A percentile compares a stretch with the other conserved stretches of the same genome.
Conservation (phyloP, 2,329 filamentous ascomycete species). For the Pyrenophora graminea region DNA sequence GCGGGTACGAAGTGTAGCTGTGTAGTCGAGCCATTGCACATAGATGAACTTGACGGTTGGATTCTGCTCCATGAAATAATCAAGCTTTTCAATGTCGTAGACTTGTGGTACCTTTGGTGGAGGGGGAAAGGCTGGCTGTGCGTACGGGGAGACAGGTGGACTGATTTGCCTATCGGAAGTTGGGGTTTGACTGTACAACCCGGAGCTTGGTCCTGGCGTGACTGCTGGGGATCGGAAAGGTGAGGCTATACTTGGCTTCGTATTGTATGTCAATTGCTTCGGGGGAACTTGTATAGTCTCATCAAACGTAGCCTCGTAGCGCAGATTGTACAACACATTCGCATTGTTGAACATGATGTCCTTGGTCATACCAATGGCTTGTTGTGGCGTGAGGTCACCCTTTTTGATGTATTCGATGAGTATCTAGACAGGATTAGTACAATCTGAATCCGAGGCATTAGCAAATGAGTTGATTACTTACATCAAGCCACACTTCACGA, state of each 20-base stretch:
- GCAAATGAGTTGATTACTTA: slow-evolving; percentile 42
- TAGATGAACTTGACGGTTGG: slow-evolving; percentile 67
- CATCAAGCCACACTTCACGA: slow-evolving; percentile 69
- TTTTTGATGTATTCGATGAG: slow-evolving; percentile 69
- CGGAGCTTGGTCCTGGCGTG: slow-evolving; percentile 13
- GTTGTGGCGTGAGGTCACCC: slow-evolving; percentile 62
- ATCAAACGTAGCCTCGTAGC: slow-evolving; percentile 46
- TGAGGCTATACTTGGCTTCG: slow-evolving; percentile 25
- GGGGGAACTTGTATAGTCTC: slow-evolving; percentile 27
- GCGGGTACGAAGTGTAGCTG: slow-evolving; percentile 68
- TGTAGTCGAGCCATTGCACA: slow-evolving; percentile 78
- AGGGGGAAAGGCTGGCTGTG: slow-evolving; percentile 32
- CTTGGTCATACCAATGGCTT: slow-evolving; percentile 67
- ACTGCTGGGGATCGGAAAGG: slow-evolving; percentile 14
- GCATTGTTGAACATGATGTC: slow-evolving; percentile 77
- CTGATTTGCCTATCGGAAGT: slow-evolving; percentile 7
- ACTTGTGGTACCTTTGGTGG: slow-evolving; percentile 35
- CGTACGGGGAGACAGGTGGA: slow-evolving; percentile 18
- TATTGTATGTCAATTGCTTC: slow-evolving; percentile 32
- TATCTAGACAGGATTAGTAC: slow-evolving; percentile 51
- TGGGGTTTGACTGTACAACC: slow-evolving; percentile 6
- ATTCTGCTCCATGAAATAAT: slow-evolving; percentile 57
- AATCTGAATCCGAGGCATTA: not conserved
- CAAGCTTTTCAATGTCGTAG: slow-evolving; percentile 48
- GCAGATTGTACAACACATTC: slow-evolving; percentile 72